Evolutionary conservation across 2,329 filamentous ascomycete species (phyloP), one percentile per base, ranked within the genome.

Genomic region (Pleoardoris graminearum): DNA sequence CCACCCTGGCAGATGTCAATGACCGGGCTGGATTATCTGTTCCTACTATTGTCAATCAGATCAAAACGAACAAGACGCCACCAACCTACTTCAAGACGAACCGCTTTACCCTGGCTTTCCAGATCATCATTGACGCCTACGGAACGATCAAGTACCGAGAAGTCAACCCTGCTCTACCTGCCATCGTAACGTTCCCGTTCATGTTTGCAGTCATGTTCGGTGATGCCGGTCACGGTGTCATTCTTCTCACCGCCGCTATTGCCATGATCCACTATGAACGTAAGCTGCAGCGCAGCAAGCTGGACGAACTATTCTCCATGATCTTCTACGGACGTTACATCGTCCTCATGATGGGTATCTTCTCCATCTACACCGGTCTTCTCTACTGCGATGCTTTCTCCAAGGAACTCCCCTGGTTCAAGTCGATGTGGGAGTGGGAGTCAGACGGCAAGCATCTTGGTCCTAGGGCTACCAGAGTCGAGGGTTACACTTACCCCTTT

Each of bases 201-300:
- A 81, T 99, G 57, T 99, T 99, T 72, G 94, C 94, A 44, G 94
- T 99, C 84, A 99, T 99, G 94, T 99, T 99, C 71, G 95, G 94
- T 80, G 94, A 99, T 76, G 87, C 96, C 53, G 95, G 94, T 46
- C 94, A 99, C 70, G 94, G 93, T 61, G 75, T 87, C 60, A 89
- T 99, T 73, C 96, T 99, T 89, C 82, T 93, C 37, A 72, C 85
- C 50, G 89, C 91, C 51, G 90, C 94, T 12, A 69, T 86, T 50
- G 90, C 91, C 51, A 96, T 99, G 91, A 97, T 99, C 64, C 90
- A 96, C 78, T 97, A 87, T 82, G 94, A 99, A 77, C 92, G 90
- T 77, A 86, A 88, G 54, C 80, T 99, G 30, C 72, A 75, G 39
- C 82, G 83, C 54, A 91, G 93, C 74, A 99, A 99, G 80, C 87